A percentile compares a stretch with the other conserved stretches of the same genome.
These are phyloP conservation scores for Salvia miltiorrhiza DNA, from an alignment of 257 asterid genomes.

Conservation along the genomic window DNA sequence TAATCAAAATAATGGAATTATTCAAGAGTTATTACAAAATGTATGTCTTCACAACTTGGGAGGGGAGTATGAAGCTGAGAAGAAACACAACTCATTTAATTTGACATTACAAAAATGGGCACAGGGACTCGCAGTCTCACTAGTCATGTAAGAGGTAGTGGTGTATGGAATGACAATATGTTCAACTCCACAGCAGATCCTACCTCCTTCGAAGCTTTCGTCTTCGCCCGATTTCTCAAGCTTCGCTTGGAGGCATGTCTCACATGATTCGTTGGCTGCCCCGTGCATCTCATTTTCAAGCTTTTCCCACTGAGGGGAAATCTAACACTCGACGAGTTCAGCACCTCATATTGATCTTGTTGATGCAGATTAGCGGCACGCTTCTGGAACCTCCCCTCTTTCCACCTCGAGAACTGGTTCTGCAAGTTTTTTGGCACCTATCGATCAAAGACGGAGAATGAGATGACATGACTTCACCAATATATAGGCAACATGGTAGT, in stretches of 20 bases:
- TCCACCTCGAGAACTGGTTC: slow-evolving; percentile 48
- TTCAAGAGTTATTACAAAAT: not conserved
- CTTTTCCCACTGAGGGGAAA: slow-evolving; percentile 35
- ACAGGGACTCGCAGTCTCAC: not conserved
- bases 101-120: slow-evolving; percentile 36
- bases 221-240: slow-evolving; percentile 32
- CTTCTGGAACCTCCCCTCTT: slow-evolving; percentile 33
- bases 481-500: not conserved
- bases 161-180: slow-evolving; percentile 65
- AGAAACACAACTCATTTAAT: not conserved
- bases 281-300: slow-evolving; percentile 42
- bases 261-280: slow-evolving; percentile 18
- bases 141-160: slow-evolving; percentile 20
- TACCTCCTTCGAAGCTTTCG: slow-evolving; percentile 23
- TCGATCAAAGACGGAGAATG: not conserved
- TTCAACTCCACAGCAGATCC: slow-evolving; percentile 32
- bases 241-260: slow-evolving; percentile 25
- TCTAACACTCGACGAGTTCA: slow-evolving; percentile 25
- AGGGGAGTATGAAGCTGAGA: not conserved
- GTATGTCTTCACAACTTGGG: not conserved
- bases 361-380: too few species aligned
- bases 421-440: slow-evolving; percentile 70
- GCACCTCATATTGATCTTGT: slow-evolving; percentile 18
- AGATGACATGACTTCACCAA: not conserved
- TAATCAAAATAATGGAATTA: not conserved